Evolutionary conservation across 2,329 filamentous ascomycete genomes (phyloP), one percentile per base, ranked within the genome.

Genomic region (Monosporascus ibericus): DNA sequence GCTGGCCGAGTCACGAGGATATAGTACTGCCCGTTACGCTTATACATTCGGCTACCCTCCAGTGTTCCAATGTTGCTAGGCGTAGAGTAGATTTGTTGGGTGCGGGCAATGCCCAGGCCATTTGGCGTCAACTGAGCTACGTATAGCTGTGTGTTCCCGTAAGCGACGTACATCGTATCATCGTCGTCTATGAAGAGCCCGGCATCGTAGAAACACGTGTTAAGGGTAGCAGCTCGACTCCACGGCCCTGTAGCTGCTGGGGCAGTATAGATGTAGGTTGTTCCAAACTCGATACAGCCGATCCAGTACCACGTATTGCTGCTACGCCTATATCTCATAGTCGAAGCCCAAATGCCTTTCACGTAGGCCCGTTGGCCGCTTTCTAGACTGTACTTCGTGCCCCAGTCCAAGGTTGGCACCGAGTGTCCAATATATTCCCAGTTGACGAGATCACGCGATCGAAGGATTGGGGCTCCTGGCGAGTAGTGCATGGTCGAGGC

Each of bases 81-180:
- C 2, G 49, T 38, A 5, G 44, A 44, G 38, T 55, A 60, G 4
- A 84, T 76, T 18, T 68, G 56, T 38, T 59, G 54, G 3, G 52
- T 53, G 24, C 53, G 52, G 11, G 52, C 54, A 53, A 78, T 68
- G 0, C 68, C 68, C 36, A 68, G 71, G 9, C 76, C 73, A 53
- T 82, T 76, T 0, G 65, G 53, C 11, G 72, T 72, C 2, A 85
- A 69, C 60, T 81, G 72, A 1, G 80, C 75, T 1, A 84, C 73
- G 6, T 55, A 66, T 50, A 84, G 71, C 2, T 75, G 67, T 0
- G 66, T 72, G 50, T 70, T 75, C 6, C 80, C 80, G 58, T 81
- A 81, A 0, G 72, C 77, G 0, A 84, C 74, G 50, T 83, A 84
- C 71, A 83, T 77, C 1, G 72, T 78, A 52, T 82, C 80, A 40